Percentiles rank a stretch among this genome's conserved stretches.
Conservation (phyloP, 257 asterid species). For the Solanum chilense region DNA sequence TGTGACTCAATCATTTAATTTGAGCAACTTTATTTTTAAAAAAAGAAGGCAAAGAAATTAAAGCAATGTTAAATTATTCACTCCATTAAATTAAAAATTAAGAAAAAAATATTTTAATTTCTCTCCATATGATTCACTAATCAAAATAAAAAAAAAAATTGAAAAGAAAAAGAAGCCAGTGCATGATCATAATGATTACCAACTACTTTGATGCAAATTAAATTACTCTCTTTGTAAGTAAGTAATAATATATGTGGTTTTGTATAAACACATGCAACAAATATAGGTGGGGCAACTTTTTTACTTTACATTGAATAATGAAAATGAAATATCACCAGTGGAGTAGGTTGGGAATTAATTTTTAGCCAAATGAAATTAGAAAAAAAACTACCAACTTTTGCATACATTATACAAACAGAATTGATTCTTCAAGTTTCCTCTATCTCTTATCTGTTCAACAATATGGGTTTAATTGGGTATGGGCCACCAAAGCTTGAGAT, state of each 20-base stretch:
- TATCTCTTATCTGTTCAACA: neutral
- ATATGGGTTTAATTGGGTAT: neutral
- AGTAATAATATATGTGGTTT: neutral
- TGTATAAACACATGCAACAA: neutral
- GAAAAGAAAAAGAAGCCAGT: neutral
- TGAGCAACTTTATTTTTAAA: neutral
- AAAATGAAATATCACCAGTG: neutral
- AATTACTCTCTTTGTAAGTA: neutral
- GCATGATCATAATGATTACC: neutral
- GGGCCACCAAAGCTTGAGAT: neutral
- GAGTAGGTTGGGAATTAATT: neutral
- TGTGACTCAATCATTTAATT: neutral
- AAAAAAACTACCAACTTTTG: neutral
- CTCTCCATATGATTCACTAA: neutral
- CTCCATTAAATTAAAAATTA: neutral
- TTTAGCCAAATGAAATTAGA: neutral
- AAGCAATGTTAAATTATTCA: neutral
- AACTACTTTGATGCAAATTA: neutral
- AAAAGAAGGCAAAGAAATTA: too few species aligned
- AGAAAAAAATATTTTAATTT: neutral
- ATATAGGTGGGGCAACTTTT: neutral
- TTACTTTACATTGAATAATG: neutral
- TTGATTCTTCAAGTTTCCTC: neutral
- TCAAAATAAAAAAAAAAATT: neutral
- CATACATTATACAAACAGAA: neutral